Base-by-base conservation (phyloP, 208 protist species). In the Acanthamoeba royreba region DNA sequence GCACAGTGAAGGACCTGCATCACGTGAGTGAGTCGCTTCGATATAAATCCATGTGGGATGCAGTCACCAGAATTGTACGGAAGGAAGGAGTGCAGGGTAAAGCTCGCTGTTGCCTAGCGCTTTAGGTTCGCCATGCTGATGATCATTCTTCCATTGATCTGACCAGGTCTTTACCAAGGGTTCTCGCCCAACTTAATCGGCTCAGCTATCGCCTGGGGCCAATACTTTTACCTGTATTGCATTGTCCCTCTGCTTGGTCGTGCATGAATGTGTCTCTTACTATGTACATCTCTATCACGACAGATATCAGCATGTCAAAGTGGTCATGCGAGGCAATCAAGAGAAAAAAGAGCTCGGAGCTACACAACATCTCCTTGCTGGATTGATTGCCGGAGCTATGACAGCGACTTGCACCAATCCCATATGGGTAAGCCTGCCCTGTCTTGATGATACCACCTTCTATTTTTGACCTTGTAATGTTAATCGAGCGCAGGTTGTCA, bases 161-260 rank as follows among this genome's bases (percentile, higher is more conserved):
- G 17, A 35, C 61, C 77, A 87, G 77, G 77, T 8, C 43, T 87
- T 15, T 87, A 87, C 19, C 45, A 49, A 46, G 77, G 77, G 43
- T 87, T 87, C 77, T 45, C 42, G 77, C 77, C 77, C 45, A 87
- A 87, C 77, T 87, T 87, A n/a, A 40, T 87, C 31, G 77, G 77
- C 31, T 87, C 77, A 13, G 77, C 28, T 13, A 40, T 58, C 31
- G 42, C 77, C 9, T 87, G 77, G 77, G 77, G 77, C 2, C 77
- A 58, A 17, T 87, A 87, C 47, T 87, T 87, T 19, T 87, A 58
- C 25, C 47, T 87, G 77, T 87, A 87, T 13, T 13, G 17, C 63
- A 35, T 38, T 28, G 11, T 8, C 63, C 33, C 13, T 25, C 22
- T n/a, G 11, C 33, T 8, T 8, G 15, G 22, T 13, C 15, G 28